Conservation (phyloP, 208 protist species). For the Leishmania martiniquensis region DNA sequence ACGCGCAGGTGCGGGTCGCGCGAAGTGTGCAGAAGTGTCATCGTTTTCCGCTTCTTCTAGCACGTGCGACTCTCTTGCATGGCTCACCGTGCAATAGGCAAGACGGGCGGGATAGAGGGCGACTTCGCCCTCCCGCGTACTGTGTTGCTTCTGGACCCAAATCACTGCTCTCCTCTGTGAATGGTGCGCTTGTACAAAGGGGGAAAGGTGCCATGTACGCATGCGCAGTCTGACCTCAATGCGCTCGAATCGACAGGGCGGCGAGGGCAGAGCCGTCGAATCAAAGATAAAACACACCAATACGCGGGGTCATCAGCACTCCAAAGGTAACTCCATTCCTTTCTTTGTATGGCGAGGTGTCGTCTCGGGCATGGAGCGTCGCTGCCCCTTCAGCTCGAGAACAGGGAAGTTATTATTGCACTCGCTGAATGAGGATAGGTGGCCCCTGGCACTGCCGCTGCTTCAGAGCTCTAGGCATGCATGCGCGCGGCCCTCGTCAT, state of each 20-base stretch:
- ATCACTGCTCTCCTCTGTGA: background rate
- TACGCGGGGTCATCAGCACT: background rate
- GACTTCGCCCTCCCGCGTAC: background rate
- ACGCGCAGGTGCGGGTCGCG: background rate
- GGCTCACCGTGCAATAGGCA: background rate
- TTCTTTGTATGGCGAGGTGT: background rate
- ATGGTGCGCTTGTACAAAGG: background rate
- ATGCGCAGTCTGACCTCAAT: background rate
- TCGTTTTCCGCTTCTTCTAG: background rate
- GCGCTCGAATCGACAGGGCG: background rate
- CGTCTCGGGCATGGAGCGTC: background rate
- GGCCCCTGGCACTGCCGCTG: background rate
- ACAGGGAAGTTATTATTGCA: background rate
- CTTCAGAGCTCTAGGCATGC: background rate
- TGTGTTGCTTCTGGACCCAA: background rate
- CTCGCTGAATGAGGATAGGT: background rate
- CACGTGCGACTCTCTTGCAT: background rate
- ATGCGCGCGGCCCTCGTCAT: background rate
- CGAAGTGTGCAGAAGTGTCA: background rate
- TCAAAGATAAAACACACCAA: background rate
- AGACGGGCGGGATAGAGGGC: background rate
- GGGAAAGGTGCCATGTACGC: background rate
- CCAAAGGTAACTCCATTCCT: background rate
- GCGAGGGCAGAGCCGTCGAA: background rate
- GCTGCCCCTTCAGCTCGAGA: background rate